These are phyloP conservation scores for Citrus cavaleriei DNA, from an alignment of 345 rosid genomes.

Conservation along the genomic window DNA sequence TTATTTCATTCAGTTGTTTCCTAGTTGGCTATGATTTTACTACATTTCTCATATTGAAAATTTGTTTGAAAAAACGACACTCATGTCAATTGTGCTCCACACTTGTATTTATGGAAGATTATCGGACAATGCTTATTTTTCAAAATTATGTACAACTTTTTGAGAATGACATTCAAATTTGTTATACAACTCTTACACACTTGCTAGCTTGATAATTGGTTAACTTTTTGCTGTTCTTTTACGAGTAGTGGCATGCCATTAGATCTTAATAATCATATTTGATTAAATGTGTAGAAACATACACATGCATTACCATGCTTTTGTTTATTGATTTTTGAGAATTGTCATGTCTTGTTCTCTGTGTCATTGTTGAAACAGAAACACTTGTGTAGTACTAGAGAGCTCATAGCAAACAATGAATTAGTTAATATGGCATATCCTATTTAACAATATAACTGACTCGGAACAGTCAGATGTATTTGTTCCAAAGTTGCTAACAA, in stretches of 20 bases:
- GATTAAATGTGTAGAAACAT: background rate
- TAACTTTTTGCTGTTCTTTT: background rate
- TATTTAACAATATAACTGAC: background rate
- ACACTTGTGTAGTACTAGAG: background rate
- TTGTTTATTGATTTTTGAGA: background rate
- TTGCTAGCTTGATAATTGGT: background rate
- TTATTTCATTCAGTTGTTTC: background rate
- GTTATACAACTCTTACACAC: background rate
- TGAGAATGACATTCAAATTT: background rate
- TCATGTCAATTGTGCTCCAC: background rate
- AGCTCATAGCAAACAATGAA: background rate
- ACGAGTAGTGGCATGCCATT: background rate
- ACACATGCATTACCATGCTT: background rate
- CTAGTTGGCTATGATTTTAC: background rate
- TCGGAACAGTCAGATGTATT: background rate
- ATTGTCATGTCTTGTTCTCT: background rate
- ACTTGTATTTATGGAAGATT: background rate
- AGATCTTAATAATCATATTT: background rate
- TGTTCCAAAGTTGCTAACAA: background rate
- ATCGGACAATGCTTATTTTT: background rate
- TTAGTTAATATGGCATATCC: background rate
- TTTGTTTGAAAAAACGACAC: background rate
- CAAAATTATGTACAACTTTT: background rate
- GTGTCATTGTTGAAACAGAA: background rate
- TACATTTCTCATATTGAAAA: background rate